These are phyloP conservation scores for Monotropa hypopitys DNA, from an alignment of 179 eudicot genomes.

Conservation along the genomic window DNA sequence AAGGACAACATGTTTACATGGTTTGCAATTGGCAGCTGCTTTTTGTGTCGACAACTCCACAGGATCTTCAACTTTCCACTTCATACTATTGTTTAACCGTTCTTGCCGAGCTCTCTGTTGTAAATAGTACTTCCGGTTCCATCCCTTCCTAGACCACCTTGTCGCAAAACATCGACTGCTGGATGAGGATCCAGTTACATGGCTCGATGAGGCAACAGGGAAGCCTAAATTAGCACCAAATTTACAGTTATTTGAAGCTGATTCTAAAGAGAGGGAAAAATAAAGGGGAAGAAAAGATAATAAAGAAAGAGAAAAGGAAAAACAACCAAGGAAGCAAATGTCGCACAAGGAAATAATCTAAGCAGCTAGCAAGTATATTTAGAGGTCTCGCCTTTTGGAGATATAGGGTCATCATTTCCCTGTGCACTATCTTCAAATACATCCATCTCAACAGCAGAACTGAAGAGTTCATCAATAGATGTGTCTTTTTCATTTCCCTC, in stretches of 20 bases:
- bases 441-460: conserved; percentile 82
- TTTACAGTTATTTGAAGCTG: neutral
- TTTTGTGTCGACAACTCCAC: conserved; percentile 19
- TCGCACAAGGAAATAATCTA: neutral
- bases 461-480: conserved; percentile 35
- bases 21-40: conserved; percentile 28
- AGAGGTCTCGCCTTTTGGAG: conserved; percentile 31
- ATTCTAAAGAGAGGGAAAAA: neutral
- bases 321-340: neutral
- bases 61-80: conserved; percentile 45
- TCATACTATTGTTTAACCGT: conserved; percentile 51
- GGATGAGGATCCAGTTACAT: conserved; percentile 41
- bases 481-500: conserved; percentile 50
- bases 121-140: conserved; percentile 69
- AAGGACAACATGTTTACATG: conserved; percentile 23
- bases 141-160: conserved; percentile 46
- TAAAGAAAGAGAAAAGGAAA: neutral
- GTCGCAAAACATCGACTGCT: conserved; percentile 41
- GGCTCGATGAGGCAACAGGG: conserved; percentile 27
- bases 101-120: conserved; percentile 86
- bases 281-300: neutral
- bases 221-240: conserved; percentile 28
- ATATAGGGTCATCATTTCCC: conserved; percentile 26
- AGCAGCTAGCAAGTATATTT: neutral
- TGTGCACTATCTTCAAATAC: conserved; percentile 41